Evolutionary conservation across 495 filamentous ascomycete species (phyloP).

Genomic region (Aspergillus wentii): DNA sequence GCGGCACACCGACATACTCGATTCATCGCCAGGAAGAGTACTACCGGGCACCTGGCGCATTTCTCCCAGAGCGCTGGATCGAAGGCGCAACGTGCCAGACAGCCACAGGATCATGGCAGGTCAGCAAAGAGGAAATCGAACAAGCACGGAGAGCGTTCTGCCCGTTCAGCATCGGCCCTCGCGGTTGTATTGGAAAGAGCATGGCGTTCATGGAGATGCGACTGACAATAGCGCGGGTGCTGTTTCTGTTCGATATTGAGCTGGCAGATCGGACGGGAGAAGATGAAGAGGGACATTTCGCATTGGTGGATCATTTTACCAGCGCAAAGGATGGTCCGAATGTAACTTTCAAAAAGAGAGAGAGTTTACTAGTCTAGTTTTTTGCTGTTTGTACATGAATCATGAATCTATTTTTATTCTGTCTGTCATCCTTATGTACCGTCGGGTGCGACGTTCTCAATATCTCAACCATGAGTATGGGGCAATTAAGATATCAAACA

Average conservation of each 20-base stretch:
- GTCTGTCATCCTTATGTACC: no score
- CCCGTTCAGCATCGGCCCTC: conserved; percentile 53
- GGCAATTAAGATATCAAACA: no score
- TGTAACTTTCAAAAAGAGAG: conserved; percentile 26
- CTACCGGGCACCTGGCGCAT: conserved; percentile 46
- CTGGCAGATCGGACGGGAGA: conserved; percentile 36
- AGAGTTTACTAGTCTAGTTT: no score
- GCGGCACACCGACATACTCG: conserved; percentile 49
- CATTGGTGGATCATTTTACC: conserved; percentile 45
- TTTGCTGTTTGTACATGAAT: neutral
- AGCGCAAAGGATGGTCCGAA: conserved; percentile 41
- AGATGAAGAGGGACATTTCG: conserved; percentile 35
- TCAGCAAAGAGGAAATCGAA: conserved; percentile 34
- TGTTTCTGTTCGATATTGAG: conserved; percentile 44
- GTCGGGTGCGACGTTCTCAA: no score
- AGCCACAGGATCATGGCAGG: conserved; percentile 18
- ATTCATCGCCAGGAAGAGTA: conserved; percentile 53
- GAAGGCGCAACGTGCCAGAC: conserved; percentile 28
- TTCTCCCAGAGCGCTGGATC: conserved; percentile 53
- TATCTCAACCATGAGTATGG: no score
- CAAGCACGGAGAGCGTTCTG: conserved; percentile 42
- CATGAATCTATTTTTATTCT: no score
- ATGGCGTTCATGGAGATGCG: conserved; percentile 54
- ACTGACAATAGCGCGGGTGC: conserved; percentile 42
- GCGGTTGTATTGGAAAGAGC: conserved; percentile 54